Evolutionary conservation across 257 asterid genomes (phyloP).

Genomic region (Euphrasia confusa): DNA sequence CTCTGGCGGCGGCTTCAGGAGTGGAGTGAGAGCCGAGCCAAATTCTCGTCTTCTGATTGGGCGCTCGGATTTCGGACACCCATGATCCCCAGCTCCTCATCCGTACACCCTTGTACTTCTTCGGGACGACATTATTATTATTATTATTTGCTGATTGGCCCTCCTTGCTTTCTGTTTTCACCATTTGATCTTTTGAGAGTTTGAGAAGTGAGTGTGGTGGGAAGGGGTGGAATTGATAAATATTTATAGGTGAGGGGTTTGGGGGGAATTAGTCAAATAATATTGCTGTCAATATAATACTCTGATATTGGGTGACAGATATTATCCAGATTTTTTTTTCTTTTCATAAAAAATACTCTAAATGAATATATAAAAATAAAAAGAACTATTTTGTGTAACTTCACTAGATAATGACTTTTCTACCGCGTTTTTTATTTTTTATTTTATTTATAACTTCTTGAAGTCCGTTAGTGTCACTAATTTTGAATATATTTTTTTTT

Average conservation of each 20-base stretch:
- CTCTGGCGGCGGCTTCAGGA: slow-evolving; percentile 94
- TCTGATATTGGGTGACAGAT: slow-evolving; percentile 60
- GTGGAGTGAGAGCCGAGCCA: slow-evolving; percentile 96
- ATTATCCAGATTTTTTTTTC: slow-evolving; percentile 35
- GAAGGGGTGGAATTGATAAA: not conserved
- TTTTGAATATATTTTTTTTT: no score
- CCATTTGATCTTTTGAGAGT: slow-evolving; percentile 36
- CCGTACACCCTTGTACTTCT: slow-evolving; percentile 89
- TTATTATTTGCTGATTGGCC: slow-evolving; percentile 70
- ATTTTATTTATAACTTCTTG: no score
- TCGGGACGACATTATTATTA: slow-evolving; percentile 13
- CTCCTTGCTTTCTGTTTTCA: slow-evolving; percentile 47
- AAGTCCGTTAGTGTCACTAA: no score
- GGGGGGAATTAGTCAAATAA: slow-evolving; percentile 31
- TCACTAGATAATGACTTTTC: slow-evolving; percentile 30
- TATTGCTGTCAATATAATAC: slow-evolving; percentile 25
- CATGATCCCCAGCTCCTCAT: slow-evolving; percentile 97
- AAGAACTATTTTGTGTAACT: slow-evolving; percentile 18
- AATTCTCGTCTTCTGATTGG: slow-evolving; percentile 84
- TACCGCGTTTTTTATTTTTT: no score
- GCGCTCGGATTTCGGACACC: slow-evolving; percentile 92
- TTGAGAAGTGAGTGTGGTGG: not conserved
- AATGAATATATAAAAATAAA: not conserved
- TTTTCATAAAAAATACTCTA: no score
- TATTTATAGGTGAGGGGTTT: slow-evolving; percentile 33